Evolutionary conservation across 495 filamentous ascomycete species (phyloP).

Genomic region (Podospora didyma): DNA sequence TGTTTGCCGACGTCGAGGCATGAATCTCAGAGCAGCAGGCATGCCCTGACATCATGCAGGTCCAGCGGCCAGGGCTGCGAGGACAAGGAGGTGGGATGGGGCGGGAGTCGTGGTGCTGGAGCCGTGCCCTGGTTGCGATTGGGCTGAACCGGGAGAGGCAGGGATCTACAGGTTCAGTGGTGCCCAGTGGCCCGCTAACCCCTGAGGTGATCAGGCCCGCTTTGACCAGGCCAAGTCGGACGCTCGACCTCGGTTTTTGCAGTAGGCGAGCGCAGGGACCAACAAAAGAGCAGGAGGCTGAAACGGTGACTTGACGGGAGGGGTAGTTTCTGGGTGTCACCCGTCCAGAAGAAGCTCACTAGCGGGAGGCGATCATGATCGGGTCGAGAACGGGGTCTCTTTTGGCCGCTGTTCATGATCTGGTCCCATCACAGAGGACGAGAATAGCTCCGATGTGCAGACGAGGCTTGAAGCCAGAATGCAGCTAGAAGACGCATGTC

Average conservation of each 20-base stretch:
- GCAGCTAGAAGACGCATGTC: slow-evolving; percentile 3
- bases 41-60: slow-evolving; percentile 1
- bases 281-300: slow-evolving; percentile 15
- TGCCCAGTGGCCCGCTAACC: neutral
- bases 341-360: too few species aligned
- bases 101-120: neutral
- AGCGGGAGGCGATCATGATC: slow-evolving; percentile 3
- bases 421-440: too few species aligned
- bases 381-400: too few species aligned
- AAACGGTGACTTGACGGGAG: slow-evolving; percentile 11
- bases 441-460: too few species aligned
- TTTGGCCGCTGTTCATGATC: too few species aligned
- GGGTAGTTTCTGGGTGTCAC: slow-evolving; percentile 9
- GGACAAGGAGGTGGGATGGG: slow-evolving; percentile 1
- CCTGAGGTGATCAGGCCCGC: slow-evolving; percentile 19
- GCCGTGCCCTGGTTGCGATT: neutral
- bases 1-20: slow-evolving; percentile 1
- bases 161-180: neutral
- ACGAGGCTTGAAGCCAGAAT: neutral
- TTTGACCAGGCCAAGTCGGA: slow-evolving; percentile 9
- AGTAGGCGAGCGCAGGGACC: slow-evolving; percentile 14
- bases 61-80: neutral
- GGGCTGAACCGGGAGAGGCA: neutral
- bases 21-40: neutral
- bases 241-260: neutral